Evolutionary conservation across 2,329 filamentous ascomycete species (phyloP).

Genomic region (Fusarium veterinarium): DNA sequence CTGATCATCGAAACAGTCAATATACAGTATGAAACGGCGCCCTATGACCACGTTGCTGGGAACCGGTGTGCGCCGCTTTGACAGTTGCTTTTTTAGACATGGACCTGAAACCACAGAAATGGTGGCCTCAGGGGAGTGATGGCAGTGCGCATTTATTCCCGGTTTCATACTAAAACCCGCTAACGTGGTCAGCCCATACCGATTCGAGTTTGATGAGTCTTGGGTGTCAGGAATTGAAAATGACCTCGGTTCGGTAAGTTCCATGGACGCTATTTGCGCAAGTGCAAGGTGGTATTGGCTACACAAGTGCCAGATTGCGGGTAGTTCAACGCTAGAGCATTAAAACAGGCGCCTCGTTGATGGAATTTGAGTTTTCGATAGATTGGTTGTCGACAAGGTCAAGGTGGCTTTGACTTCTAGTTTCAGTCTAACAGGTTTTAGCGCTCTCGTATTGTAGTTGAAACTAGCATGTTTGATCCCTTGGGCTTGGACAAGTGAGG

Average conservation of each 20-base stretch:
- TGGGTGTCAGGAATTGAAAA: neutral
- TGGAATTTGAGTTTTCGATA: neutral
- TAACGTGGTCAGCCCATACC: neutral
- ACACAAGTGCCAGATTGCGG: neutral
- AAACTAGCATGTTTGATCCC: conserved; percentile 10
- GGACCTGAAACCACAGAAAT: conserved; percentile 19
- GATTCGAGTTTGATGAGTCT: neutral
- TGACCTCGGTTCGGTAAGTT: conserved; percentile 1
- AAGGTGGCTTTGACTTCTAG: neutral
- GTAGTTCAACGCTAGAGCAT: neutral
- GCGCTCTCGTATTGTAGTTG: neutral
- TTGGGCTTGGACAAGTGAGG: neutral
- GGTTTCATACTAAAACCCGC: conserved; percentile 7
- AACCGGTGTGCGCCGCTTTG: conserved; percentile 6
- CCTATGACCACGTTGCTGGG: conserved; percentile 3
- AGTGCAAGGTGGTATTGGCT: neutral
- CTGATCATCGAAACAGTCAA: conserved; percentile 26
- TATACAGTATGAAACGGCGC: conserved; percentile 10
- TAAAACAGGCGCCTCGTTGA: neutral
- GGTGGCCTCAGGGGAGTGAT: neutral
- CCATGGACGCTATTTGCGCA: neutral
- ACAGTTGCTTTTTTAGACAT: neutral
- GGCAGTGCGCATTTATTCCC: conserved; percentile 13
- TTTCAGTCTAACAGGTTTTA: conserved; percentile 16
- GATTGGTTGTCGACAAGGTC: conserved; percentile 1